Conservation (phyloP, 768 basidiomycete genomes). For the Lactarius quietus region DNA sequence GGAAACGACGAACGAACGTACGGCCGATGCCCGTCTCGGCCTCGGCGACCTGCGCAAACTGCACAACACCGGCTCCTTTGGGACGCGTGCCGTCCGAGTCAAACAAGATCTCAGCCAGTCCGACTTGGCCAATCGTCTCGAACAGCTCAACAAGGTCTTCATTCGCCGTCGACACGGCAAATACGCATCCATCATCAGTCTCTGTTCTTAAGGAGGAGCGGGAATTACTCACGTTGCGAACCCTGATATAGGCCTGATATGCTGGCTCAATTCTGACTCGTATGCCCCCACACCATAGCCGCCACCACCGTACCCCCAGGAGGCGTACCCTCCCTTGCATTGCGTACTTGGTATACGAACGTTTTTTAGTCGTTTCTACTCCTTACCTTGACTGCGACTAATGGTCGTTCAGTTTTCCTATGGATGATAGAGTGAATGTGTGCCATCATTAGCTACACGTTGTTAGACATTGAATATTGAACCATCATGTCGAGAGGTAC, state of each 20-base stretch:
- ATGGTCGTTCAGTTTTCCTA: no score
- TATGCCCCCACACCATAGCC: constrained; percentile 35
- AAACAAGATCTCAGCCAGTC: constrained; percentile 90
- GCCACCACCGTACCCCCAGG: no score
- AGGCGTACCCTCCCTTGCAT: no score
- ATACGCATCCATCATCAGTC: constrained; percentile 38
- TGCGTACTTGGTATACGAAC: no score
- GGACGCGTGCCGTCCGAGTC: constrained; percentile 93
- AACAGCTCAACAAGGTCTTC: constrained; percentile 98
- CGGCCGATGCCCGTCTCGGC: constrained; percentile 95
- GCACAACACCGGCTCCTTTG: constrained; percentile 94
- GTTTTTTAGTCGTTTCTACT: no score
- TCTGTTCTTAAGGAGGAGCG: neutral
- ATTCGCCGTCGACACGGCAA: constrained; percentile 97
- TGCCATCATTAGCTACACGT: no score
- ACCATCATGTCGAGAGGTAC: no score
- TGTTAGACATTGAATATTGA: no score
- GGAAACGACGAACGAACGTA: constrained; percentile 35
- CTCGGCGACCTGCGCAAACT: constrained; percentile 82
- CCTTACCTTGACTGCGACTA: no score
- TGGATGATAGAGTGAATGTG: no score
- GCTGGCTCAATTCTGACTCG: constrained; percentile 83
- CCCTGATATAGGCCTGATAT: no score
- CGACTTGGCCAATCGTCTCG: constrained; percentile 94
- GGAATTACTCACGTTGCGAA: constrained; percentile 82